A percentile compares a stretch with the other conserved stretches of the same genome.
phyloP scores from a whole-genome alignment of 2,329 filamentous ascomycete species.

The Alternaria brassicicola region DNA sequence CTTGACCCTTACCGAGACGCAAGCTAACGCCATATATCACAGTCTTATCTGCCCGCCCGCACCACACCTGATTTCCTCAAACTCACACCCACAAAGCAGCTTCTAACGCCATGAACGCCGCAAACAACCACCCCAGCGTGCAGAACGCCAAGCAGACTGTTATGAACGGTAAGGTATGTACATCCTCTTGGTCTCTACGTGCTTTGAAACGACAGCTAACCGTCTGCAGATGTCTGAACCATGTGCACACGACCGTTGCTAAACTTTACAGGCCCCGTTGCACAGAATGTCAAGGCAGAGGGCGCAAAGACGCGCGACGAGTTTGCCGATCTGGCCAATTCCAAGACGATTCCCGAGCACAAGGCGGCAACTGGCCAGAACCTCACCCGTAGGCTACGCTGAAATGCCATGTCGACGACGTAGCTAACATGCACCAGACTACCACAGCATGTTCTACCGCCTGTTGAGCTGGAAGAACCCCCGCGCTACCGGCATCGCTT shows the following conservation, averaged over 20 bases:
- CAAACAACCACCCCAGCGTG: conserved; percentile 57
- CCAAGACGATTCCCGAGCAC: conserved; percentile 59
- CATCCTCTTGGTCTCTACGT: conserved; percentile 5
- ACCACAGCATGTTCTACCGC: conserved; percentile 71
- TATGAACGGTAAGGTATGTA: conserved; percentile 53
- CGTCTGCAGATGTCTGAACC: conserved; percentile 30
- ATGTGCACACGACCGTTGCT: conserved; percentile 29
- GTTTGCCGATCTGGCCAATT: conserved; percentile 63
- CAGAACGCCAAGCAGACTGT: conserved; percentile 54
- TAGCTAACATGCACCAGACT: conserved; percentile 54
- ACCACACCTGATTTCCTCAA: conserved; percentile 34
- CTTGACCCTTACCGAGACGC: conserved; percentile 42
- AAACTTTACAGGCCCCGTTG: conserved; percentile 57
- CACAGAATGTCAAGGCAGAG: conserved; percentile 63
- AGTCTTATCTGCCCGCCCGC: conserved; percentile 48
- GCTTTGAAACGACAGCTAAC: conserved; percentile 30
- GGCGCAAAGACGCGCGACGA: conserved; percentile 62
- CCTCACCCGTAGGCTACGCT: conserved; percentile 60
- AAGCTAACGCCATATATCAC: conserved; percentile 45
- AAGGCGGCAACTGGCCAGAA: conserved; percentile 66
- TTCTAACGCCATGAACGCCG: conserved; percentile 55
- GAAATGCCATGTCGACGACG: neutral
- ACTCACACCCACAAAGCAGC: conserved; percentile 53
- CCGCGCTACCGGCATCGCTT: conserved; percentile 67
- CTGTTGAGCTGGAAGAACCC: conserved; percentile 72